Evolutionary conservation across 2,329 filamentous ascomycete genomes (phyloP), one percentile per base, ranked within the genome.

Genomic region (Pseudomassariella vexata): DNA sequence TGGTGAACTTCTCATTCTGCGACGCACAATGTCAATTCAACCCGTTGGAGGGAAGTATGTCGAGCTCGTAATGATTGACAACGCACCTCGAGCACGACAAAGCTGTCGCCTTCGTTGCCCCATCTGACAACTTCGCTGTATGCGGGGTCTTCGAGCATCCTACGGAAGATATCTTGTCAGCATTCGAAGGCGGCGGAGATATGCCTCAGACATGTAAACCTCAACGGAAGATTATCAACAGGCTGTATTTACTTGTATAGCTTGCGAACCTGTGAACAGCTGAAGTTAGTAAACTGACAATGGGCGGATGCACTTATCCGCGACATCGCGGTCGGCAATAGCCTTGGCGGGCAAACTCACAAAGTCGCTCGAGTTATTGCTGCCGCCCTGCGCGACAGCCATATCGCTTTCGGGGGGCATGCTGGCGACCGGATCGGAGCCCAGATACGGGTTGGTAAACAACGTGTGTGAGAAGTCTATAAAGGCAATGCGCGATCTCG

Each of bases 121-220:
- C 92, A 98, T 62, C 90, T 76, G 29, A 96, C 92, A 39, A 96
- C 89, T 39, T 84, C 82, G 48, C 89, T 80, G 59, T 98, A 94
- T 32, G 86, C 82, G 21, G 89, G 89, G 53, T 94, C 94, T 62
- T 96, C 90, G 50, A 98, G 70, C 92, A 98, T 98, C 58, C 87
- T 94, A 41, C 19, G 44, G 32, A 20, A 28, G 27, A 20, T 32
- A 25, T 18, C 30, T 29, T 43, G 50, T 34, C 45, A 40, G 30
- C 24, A 23, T 34, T 42, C 25, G 32, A 28, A 29, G n/a, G 36
- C 26, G 26, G 33, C 28, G 28, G 26, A 37, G 31, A 29, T 19
- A 27, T 28, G 37, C 25, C 19, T 34, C 28, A 39, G 32, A 24
- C 28, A 24, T 15, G 24, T 34, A 20, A 24, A 15, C 19, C 31